These are phyloP conservation scores for Areca catechu DNA, from an alignment of 176 grass and related monocot species.

Conservation along the genomic window DNA sequence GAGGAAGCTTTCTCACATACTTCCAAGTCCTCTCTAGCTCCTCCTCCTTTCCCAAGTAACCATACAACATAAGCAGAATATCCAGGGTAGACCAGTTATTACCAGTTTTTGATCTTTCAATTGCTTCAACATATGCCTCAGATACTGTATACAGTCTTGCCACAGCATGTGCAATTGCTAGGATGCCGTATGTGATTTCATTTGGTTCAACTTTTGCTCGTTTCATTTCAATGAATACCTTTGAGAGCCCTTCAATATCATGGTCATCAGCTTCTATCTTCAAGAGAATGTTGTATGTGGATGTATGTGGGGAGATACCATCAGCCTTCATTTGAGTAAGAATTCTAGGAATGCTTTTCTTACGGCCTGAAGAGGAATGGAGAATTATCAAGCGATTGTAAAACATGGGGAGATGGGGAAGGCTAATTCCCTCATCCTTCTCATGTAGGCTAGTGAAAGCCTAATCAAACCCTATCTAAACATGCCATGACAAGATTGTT, in stretches of 20 bases:
- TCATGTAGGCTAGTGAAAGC: constrained; percentile 86
- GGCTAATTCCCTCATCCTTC: constrained; percentile 72
- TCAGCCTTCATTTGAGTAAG: constrained; percentile 82
- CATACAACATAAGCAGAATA: constrained; percentile 79
- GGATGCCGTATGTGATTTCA: constrained; percentile 84
- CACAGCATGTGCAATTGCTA: constrained; percentile 78
- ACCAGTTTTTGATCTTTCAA: constrained; percentile 60
- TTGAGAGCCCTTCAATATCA: constrained; percentile 70
- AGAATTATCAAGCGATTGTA: constrained; percentile 89
- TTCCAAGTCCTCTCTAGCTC: constrained; percentile 67
- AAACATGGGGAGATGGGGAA: constrained; percentile 55
- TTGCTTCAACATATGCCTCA: constrained; percentile 70
- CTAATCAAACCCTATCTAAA: constrained; percentile 61
- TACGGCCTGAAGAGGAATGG: constrained; percentile 56
- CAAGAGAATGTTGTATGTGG: constrained; percentile 88
- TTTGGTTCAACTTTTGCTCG: constrained; percentile 70
- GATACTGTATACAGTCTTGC: constrained; percentile 71
- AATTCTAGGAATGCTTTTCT: constrained; percentile 67
- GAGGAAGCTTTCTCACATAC: constrained; percentile 49
- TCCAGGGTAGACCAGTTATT: constrained; percentile 91
- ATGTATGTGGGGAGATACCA: constrained; percentile 45
- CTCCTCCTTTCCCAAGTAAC: constrained; percentile 57
- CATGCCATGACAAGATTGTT: constrained; percentile 83
- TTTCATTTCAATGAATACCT: constrained; percentile 76
- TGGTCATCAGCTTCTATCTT: constrained; percentile 87